Base-by-base conservation (phyloP, 129 eudicot species). In the Ambrosia trifida region DNA sequence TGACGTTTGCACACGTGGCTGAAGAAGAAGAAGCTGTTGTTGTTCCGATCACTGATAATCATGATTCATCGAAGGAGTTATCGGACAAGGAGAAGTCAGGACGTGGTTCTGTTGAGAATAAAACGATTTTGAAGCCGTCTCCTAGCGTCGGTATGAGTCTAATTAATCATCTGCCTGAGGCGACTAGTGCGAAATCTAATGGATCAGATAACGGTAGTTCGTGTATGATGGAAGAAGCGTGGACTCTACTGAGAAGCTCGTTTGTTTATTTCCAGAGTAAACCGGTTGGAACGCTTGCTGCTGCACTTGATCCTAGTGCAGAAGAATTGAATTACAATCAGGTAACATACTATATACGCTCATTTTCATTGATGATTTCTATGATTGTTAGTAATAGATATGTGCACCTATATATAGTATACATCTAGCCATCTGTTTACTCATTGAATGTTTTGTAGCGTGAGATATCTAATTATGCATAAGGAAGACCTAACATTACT, bases 201-300 rank as follows among this genome's bases (percentile, higher is more conserved):
- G 81, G 68, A 52, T 20, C 66, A n/a, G 75, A 65, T 31, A 45
- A 35, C 19, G 53, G 78, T 45, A 50, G 64, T 20, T 45, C 64
- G 7, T 67, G 77, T 44, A 76, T 83, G 84, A 72, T 83, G 88
- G 88, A 83, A 8, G 88, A 84, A 36, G 88, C 88, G 7, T 84
- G 88, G 88, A 80, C 70, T 45, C 72, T 69, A 32, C 64, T 84
- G 78, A 70, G 17, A 56, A 35, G 28, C 49, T 80, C 85, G 57
- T 80, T 8, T 51, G 78, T 84, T 50, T 61, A 61, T 64, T 84
- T 66, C 71, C 74, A 77, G 11, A 81, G 81, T 4, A 43, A 46
- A 60, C 75, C 75, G 0, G 88, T 84, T 30, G 88, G 88, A 45
- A 77, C 88, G 43, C 78, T 84, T 1, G 88, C 88, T 63, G 83